Conservation (phyloP, 73 alveolate genomes). For the Paramecium primaurelia region DNA sequence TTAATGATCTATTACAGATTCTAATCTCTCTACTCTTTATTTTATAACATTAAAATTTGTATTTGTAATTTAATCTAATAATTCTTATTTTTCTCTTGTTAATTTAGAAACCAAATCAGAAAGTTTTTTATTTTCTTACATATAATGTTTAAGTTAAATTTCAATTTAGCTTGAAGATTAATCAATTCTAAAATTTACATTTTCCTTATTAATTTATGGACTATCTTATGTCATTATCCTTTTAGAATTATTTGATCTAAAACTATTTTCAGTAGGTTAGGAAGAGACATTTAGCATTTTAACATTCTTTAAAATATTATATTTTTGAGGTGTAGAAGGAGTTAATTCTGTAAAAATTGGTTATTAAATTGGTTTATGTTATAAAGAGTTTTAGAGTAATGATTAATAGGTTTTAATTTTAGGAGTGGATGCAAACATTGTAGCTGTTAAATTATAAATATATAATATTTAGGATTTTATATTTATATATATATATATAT, state of each 20-base stretch:
- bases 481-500: neutral
- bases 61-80: neutral
- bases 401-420: neutral
- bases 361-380: neutral
- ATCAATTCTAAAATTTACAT: neutral
- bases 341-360: neutral
- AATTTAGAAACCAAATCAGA: neutral
- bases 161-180: neutral
- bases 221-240: neutral
- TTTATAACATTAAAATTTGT: neutral
- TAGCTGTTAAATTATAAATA: constrained; percentile 1
- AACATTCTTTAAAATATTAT: neutral
- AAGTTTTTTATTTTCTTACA: neutral
- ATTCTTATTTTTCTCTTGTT: neutral
- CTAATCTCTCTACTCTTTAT: constrained; percentile 20
- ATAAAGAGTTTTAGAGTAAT: neutral
- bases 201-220: neutral
- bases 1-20: neutral
- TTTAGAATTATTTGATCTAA: neutral
- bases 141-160: neutral
- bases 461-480: neutral
- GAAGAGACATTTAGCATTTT: neutral
- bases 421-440: neutral
- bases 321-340: neutral
- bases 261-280: neutral